Conservation (phyloP, 768 basidiomycete genomes). For the Kwoniella dejecticola region DNA sequence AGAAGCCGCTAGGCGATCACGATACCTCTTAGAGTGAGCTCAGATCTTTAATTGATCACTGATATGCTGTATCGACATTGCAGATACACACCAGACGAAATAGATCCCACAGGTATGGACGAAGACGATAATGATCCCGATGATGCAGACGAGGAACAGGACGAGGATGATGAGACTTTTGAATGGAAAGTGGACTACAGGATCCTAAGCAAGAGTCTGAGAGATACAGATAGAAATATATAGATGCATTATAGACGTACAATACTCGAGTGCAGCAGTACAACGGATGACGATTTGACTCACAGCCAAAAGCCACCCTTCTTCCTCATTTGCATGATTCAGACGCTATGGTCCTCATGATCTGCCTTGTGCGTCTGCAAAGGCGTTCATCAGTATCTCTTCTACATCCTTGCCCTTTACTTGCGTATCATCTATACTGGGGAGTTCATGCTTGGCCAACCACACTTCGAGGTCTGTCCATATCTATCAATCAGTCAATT, state of each 20-base stretch:
- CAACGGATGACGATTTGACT: not conserved
- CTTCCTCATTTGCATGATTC: too few species aligned
- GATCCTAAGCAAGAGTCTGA: slow-evolving; percentile 35
- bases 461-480: slow-evolving; percentile 15
- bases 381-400: slow-evolving; percentile 7
- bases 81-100: slow-evolving; percentile 44
- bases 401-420: not conserved
- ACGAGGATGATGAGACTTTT: too few species aligned
- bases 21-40: too few species aligned
- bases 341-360: too few species aligned
- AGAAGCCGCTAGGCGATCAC: too few species aligned
- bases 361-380: not conserved
- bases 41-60: too few species aligned
- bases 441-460: slow-evolving; percentile 11
- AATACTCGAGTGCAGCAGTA: not conserved
- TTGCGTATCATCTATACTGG: slow-evolving; percentile 3
- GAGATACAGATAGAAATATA: too few species aligned
- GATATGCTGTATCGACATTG: too few species aligned
- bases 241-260: not conserved
- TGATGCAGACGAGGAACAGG: not conserved
- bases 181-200: slow-evolving; percentile 25
- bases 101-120: slow-evolving; percentile 41
- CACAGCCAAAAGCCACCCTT: too few species aligned
- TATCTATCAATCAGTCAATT: not conserved
- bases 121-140: slow-evolving; percentile 25